Evolutionary conservation across 148 eudicot genomes (phyloP), one percentile per base, ranked within the genome.

Genomic region (Arbutus unedo): DNA sequence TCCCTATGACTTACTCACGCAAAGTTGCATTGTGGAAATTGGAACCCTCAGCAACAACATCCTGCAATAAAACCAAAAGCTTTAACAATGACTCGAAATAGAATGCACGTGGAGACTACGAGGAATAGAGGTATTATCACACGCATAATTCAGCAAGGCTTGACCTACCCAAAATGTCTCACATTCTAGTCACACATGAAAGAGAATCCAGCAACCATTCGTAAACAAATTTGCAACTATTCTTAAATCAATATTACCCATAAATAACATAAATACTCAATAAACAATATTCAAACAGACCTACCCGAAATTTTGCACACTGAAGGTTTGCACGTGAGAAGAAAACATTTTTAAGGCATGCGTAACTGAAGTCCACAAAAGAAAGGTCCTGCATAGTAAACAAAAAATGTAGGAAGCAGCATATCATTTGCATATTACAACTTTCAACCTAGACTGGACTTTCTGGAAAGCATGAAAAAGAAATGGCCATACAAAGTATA

Each of bases 261-360:
- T 19, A 74, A 10, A 45, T 15, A 25, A 31, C 15, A 49, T 19
- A 67, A 8, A 78, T 38, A 55, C 23, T 50, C n/a, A 21, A 78
- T 43, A 47, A 9, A 73, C 16, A 79, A 57, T 66, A 50, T 66
- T 56, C 49, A 48, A 38, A 51, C 47, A 77, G 67, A 64, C 87
- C 77, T 82, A 93, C 97, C 90, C 87, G 87, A 86, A 95, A 95
- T 80, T 95, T 95, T 38, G 98, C 98, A 86, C 98, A 92, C 53
- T 93, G 98, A 85, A 95, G 98, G 87, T 93, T 91, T 85, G 98
- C 96, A 88, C 95, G 98, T n/a, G 98, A 95, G 88, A 95, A 95
- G 87, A 93, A 93, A 25, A 95, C 98, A 84, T 83, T 89, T 79
- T 90, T 91, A 21, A 95, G 92, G 86, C 93, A 89, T 79, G 98